Evolutionary conservation across 2,329 filamentous ascomycete species (phyloP), one percentile per base, ranked within the genome.

Genomic region (Hyphodiscus sp.): DNA sequence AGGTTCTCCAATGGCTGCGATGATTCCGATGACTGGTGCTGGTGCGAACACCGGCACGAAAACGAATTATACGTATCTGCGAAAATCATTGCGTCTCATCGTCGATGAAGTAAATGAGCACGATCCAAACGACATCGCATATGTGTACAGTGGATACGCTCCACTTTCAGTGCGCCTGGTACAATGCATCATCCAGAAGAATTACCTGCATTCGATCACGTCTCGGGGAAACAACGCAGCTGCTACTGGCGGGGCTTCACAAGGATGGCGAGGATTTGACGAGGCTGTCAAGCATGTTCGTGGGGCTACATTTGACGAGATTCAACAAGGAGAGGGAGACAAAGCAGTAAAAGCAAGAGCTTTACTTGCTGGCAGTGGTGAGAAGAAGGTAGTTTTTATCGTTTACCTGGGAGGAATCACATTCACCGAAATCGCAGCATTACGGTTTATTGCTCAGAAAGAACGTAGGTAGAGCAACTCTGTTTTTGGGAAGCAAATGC

Each of bases 371-470:
- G 89, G 91, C 0, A 83, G 76, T 47, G 80, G 81, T 16, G 82
- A 82, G 49, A 85, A 84, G 68, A 95, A 96, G 75, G 92, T 88
- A 0, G 86, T 95, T 0, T 89, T 96, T 66, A 85, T 99, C n/a
- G 95, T 97, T 62, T 97, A 97, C 71, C 75, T 99, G 18, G 94
- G 94, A n/a, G 95, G 94, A 1, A 88, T 99, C 52, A 96, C 91
- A 0, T 96, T 95, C 67, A 92, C 94, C 0, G 94, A 99, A 71
- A 92, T 99, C 68, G 91, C 95, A 42, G 94, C 95, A 19, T 69
- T 99, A 67, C 80, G 95, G 51, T 97, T 96, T 68, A 86, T 99
- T 61, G 89, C 88, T 10, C 84, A 84, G 67, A 85, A 92, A 82
- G 81, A 88, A 76, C 79, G 82, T 83, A 65, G 51, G 59, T 47